Evolutionary conservation across 2,329 filamentous ascomycete genomes (phyloP), one percentile per base, ranked within the genome.

Genomic region (Fusarium secorum): DNA sequence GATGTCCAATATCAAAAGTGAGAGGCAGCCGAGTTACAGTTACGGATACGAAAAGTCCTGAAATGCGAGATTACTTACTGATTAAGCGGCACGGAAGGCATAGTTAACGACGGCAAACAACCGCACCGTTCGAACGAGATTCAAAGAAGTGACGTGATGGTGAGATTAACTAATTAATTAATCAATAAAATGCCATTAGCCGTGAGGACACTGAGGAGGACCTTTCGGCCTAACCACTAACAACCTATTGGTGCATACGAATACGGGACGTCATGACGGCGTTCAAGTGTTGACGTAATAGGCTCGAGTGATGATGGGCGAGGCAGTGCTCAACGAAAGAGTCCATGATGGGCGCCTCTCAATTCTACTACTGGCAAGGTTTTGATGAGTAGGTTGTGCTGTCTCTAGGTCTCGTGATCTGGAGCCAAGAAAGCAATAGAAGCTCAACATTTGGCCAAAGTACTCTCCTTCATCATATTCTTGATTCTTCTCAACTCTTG

Each of bases 271-370:
- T 60, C 58, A 66, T 66, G 45, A 66, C 64, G 53, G 33, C 24
- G 38, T 39, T 41, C 7, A 18, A 65, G 60, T 70, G 68, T 71
- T 71, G 69, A 71, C 69, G 69, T 71, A 71, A 71, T 71, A 26
- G 42, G 45, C 36, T 60, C 28, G 32, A 46, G 51, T 38, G 67
- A 57, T 67, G 62, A 70, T 66, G 56, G 55, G 64, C 38, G 53
- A 57, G 66, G 64, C 56, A 35, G 46, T 46, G 45, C 46, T 45
- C 46, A 35, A 32, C 46, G 38, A 39, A 58, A 44, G 45, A 33
- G 36, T 52, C 60, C 60, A 61, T 71, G 69, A 71, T 71, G 65
- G 58, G 58, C 63, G 63, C 52, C 53, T 71, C 45, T 63, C 32
- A 53, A 65, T 51, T 54, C 41, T 41, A 39, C 35, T 44, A 41